phyloP scores from a whole-genome alignment of 495 filamentous ascomycete genomes.

The Penicillium simplicissimum region DNA sequence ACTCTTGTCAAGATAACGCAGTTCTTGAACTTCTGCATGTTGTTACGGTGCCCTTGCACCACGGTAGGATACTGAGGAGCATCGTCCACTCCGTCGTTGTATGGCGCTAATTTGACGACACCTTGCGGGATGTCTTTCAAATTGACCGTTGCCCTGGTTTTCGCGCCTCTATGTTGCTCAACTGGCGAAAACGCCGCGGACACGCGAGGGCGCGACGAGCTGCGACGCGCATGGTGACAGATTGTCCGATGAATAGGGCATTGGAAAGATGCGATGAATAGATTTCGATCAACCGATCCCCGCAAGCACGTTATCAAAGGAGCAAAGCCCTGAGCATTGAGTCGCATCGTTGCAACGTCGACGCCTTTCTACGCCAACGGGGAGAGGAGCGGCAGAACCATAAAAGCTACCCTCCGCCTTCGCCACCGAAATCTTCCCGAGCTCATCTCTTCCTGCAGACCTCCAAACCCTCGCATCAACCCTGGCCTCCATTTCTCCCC shows the following conservation, averaged over 20 bases:
- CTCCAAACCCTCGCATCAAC: slow-evolving; percentile 25
- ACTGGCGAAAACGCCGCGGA: slow-evolving; percentile 15
- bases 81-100: slow-evolving; percentile 47
- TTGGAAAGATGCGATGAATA: slow-evolving; percentile 11
- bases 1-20: slow-evolving; percentile 89
- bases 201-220: slow-evolving; percentile 20
- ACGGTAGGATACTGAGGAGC: slow-evolving; percentile 78
- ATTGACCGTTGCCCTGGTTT: slow-evolving; percentile 56
- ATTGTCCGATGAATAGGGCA: slow-evolving; percentile 33
- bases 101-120: slow-evolving; percentile 47
- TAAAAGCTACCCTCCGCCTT: slow-evolving; percentile 37
- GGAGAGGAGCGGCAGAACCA: slow-evolving; percentile 23
- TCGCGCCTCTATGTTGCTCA: slow-evolving; percentile 40
- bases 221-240: slow-evolving; percentile 38
- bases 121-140: slow-evolving; percentile 69
- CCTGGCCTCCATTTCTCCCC: slow-evolving; percentile 34
- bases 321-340: slow-evolving; percentile 23
- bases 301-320: slow-evolving; percentile 6
- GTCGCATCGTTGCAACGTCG: slow-evolving; percentile 26
- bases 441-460: slow-evolving; percentile 21
- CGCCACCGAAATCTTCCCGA: slow-evolving; percentile 48
- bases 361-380: background rate
- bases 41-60: slow-evolving; percentile 82
- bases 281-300: background rate
- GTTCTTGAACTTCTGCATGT: slow-evolving; percentile 86